Evolutionary conservation across 495 filamentous ascomycete species (phyloP).

Genomic region (Lasiosphaeria miniovina): DNA sequence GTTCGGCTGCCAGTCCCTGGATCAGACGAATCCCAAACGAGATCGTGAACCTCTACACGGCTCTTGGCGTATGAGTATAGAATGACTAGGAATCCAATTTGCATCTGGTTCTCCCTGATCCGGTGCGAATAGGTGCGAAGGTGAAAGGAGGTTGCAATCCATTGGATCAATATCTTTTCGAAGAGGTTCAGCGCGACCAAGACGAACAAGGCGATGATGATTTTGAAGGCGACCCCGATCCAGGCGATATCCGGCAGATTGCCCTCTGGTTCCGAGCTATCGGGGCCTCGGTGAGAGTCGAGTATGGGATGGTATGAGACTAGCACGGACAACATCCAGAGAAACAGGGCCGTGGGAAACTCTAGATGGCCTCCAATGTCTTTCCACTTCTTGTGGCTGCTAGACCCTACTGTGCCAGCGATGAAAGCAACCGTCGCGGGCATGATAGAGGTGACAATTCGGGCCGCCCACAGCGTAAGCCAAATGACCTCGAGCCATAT

Average conservation of each 20-base stretch:
- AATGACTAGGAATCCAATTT: conserved; percentile 42
- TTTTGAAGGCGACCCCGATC: conserved; percentile 79
- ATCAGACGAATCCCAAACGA: conserved; percentile 44
- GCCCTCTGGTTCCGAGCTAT: conserved; percentile 39
- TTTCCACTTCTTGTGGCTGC: conserved; percentile 83
- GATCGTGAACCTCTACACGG: conserved; percentile 69
- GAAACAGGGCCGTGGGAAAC: conserved; percentile 79
- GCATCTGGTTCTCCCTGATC: conserved; percentile 88
- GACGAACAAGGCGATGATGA: conserved; percentile 81
- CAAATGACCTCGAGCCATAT: conserved; percentile 95
- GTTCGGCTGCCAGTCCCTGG: conserved; percentile 59
- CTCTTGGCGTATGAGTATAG: conserved; percentile 78
- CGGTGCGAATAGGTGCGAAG: conserved; percentile 85
- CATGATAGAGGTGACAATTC: conserved; percentile 72
- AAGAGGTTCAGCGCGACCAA: conserved; percentile 75
- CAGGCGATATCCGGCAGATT: conserved; percentile 55
- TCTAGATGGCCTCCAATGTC: conserved; percentile 87
- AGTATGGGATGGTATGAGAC: conserved; percentile 67
- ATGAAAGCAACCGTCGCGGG: conserved; percentile 63
- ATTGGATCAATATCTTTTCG: conserved; percentile 92
- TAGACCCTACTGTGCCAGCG: conserved; percentile 79
- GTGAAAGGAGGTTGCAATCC: conserved; percentile 93
- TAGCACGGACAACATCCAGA: conserved; percentile 87
- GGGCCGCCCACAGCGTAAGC: conserved; percentile 82
- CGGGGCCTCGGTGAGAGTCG: conserved; percentile 65